Percentiles rank a stretch among this genome's conserved stretches.
phyloP scores from a whole-genome alignment of 78 protist species.

The Dictyostelium brefeldianum region DNA sequence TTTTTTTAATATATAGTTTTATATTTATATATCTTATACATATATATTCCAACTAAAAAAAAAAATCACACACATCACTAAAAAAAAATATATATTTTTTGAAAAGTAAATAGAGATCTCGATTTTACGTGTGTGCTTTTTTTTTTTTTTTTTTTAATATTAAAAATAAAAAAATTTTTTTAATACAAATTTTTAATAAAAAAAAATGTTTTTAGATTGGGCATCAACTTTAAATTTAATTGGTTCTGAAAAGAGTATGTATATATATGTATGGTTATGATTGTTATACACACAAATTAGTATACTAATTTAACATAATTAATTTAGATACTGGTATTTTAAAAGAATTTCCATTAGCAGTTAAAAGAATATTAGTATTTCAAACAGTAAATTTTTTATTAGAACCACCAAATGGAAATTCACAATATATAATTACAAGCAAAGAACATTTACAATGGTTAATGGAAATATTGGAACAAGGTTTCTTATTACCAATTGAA shows the following conservation, averaged over 20 bases:
- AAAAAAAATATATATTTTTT: background rate
- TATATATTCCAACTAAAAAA: no score
- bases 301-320: background rate
- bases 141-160: constrained; percentile 11
- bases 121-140: background rate
- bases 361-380: constrained; percentile 55
- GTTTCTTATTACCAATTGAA: constrained; percentile 63
- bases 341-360: constrained; percentile 65
- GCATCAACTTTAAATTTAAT: constrained; percentile 46
- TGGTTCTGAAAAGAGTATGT: constrained; percentile 64
- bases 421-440: constrained; percentile 1
- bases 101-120: background rate
- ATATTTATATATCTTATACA: no score
- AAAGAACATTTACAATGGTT: constrained; percentile 65
- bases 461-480: constrained; percentile 70
- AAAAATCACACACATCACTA: no score
- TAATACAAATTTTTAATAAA: background rate
- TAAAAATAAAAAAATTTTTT: background rate
- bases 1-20: no score
- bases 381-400: constrained; percentile 40
- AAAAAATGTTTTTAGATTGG: constrained; percentile 72
- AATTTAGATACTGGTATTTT: constrained; percentile 64
- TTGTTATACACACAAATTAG: background rate
- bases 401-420: constrained; percentile 13
- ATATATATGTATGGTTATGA: background rate